These are phyloP conservation scores for Triticum monococcum DNA, from an alignment of 176 grass and related monocot species.

Conservation along the genomic window DNA sequence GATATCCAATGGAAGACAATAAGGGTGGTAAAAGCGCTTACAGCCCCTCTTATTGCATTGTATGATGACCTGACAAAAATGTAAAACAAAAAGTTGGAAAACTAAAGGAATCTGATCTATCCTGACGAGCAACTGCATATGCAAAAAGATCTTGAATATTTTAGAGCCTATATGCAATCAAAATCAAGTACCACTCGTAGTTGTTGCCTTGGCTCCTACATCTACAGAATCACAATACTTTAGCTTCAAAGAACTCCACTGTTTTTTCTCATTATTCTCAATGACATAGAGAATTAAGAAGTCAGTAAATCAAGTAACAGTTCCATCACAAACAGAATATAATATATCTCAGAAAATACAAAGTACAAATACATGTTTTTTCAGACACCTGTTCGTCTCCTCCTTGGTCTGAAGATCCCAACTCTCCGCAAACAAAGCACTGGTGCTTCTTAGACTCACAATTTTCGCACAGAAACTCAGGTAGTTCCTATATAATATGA, in stretches of 20 bases:
- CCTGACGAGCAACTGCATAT: not conserved
- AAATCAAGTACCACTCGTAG: not conserved
- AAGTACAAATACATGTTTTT: not conserved
- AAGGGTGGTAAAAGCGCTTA: conserved; percentile 22
- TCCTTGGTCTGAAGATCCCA: not conserved
- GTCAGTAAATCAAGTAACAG: not conserved
- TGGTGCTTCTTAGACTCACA: conserved; percentile 22
- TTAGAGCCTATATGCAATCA: not conserved
- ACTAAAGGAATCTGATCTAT: not conserved
- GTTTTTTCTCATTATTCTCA: not conserved
- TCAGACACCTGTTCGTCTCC: too few species aligned
- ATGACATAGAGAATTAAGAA: not conserved
- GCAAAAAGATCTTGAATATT: not conserved
- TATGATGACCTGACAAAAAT: conserved; percentile 4
- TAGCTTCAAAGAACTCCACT: not conserved
- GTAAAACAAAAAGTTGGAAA: not conserved
- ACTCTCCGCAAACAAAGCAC: not conserved
- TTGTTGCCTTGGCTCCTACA: not conserved
- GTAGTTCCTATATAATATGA: conserved; percentile 25
- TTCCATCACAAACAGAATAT: not conserved
- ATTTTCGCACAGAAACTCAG: conserved; percentile 37
- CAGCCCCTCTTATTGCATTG: conserved; percentile 3
- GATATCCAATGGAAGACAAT: not conserved
- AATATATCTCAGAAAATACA: not conserved
- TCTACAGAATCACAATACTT: not conserved